Evolutionary conservation across 129 eudicot species (phyloP).

Genomic region (Solidago caesia): DNA sequence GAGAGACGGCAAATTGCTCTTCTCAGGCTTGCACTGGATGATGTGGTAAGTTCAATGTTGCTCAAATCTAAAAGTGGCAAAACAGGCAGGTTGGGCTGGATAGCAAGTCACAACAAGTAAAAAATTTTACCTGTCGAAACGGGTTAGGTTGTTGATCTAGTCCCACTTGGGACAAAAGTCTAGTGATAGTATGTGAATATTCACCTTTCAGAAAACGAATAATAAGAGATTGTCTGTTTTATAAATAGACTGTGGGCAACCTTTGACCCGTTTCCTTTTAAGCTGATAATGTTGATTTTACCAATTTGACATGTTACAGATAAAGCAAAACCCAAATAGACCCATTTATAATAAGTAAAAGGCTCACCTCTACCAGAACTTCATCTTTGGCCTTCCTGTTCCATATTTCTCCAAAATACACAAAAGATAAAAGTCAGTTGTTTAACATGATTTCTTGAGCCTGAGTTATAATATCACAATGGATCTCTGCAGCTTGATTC

Average conservation of each 20-base stretch:
- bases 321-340: background rate
- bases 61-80: background rate
- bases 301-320: background rate
- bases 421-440: background rate
- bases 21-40: constrained; percentile 97
- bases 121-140: too few relatives aligned
- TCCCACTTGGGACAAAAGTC: too few relatives aligned
- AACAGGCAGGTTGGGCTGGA: background rate
- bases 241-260: background rate
- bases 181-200: too few relatives aligned
- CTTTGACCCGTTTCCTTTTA: background rate
- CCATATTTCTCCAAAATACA: too few relatives aligned
- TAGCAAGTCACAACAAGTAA: too few relatives aligned
- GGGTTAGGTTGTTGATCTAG: too few relatives aligned
- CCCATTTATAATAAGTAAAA: background rate
- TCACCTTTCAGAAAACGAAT: too few relatives aligned
- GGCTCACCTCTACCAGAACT: background rate
- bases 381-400: too few relatives aligned
- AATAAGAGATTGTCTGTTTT: background rate
- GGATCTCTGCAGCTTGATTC: constrained; percentile 75
- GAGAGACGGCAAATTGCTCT: constrained; percentile 80
- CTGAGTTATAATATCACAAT: background rate
- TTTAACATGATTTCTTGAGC: background rate
- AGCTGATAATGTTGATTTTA: background rate
- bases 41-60: constrained; percentile 63